Conservation (phyloP, 1,284 basidiomycete genomes). For the Moniliophthora roreri region DNA sequence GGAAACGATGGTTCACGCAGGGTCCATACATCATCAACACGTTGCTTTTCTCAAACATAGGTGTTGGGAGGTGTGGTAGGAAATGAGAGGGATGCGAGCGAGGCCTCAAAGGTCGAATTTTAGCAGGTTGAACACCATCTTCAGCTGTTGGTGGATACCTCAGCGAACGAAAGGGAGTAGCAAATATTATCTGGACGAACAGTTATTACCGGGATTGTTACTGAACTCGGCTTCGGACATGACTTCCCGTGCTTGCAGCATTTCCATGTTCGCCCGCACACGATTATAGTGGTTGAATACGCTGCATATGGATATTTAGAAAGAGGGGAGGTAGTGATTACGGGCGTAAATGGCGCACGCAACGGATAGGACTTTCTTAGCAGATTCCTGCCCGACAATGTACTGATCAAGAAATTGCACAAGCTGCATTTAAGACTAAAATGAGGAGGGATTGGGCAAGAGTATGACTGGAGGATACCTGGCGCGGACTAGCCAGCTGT, state of each 20-base stretch:
- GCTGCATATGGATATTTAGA: constrained; percentile 39
- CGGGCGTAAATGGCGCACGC: constrained; percentile 58
- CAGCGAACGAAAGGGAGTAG: constrained; percentile 4
- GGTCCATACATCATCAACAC: constrained; percentile 78
- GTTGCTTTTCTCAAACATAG: constrained; percentile 90
- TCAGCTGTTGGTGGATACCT: not conserved
- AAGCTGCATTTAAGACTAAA: constrained; percentile 45
- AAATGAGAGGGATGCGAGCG: constrained; percentile 32
- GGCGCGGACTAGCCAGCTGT: constrained; percentile 67
- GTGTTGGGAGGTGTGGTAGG: constrained; percentile 39
- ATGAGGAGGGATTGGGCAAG: not conserved
- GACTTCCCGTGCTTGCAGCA: constrained; percentile 44
- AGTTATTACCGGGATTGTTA: too few species aligned
- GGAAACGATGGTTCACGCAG: not conserved
- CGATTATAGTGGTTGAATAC: constrained; percentile 94
- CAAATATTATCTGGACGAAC: constrained; percentile 27
- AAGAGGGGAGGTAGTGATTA: constrained; percentile 6
- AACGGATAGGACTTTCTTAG: constrained; percentile 92
- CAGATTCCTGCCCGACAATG: constrained; percentile 89
- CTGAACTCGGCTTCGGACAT: constrained; percentile 26
- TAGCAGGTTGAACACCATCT: constrained; percentile 46
- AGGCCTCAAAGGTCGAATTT: constrained; percentile 50
- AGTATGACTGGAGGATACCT: constrained; percentile 41
- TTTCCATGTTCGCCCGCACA: constrained; percentile 61
- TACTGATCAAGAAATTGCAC: constrained; percentile 87